Evolutionary conservation across 1,284 basidiomycete genomes (phyloP).

Genomic region (Naganishia liquefaciens): DNA sequence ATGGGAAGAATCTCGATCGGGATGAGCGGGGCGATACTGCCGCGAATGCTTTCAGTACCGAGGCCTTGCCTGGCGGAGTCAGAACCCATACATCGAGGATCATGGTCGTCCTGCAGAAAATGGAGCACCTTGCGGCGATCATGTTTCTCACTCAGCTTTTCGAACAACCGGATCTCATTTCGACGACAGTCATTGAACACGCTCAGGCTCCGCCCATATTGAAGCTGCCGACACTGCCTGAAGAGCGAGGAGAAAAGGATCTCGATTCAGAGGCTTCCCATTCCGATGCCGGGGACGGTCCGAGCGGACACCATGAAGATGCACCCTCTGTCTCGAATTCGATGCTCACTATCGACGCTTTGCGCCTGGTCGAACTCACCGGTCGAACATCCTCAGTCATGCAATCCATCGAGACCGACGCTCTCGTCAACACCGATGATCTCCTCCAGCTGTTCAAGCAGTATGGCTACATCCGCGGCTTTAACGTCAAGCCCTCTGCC

Average conservation of each 20-base stretch:
- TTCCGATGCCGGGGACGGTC: constrained; percentile 67
- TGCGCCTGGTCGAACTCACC: constrained; percentile 85
- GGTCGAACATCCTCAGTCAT: constrained; percentile 83
- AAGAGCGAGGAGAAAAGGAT: constrained; percentile 24
- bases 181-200: constrained; percentile 3
- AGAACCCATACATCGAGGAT: constrained; percentile 56
- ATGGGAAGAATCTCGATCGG: background rate
- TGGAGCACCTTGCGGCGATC: constrained; percentile 72
- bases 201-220: constrained; percentile 18
- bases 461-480: constrained; percentile 72
- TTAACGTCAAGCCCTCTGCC: constrained; percentile 64
- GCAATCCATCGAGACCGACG: constrained; percentile 69
- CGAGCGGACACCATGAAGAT: constrained; percentile 36
- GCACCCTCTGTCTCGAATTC: background rate
- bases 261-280: constrained; percentile 60
- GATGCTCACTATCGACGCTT: constrained; percentile 52
- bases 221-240: constrained; percentile 6
- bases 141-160: constrained; percentile 60
- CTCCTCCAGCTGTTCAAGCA: constrained; percentile 73
- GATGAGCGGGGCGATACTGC: background rate
- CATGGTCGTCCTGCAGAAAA: constrained; percentile 82
- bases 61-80: constrained; percentile 37
- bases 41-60: background rate
- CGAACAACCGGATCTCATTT: constrained; percentile 39
- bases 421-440: constrained; percentile 72